phyloP scores from a whole-genome alignment of 257 asterid species.

The Solanum corneliomulleri region DNA sequence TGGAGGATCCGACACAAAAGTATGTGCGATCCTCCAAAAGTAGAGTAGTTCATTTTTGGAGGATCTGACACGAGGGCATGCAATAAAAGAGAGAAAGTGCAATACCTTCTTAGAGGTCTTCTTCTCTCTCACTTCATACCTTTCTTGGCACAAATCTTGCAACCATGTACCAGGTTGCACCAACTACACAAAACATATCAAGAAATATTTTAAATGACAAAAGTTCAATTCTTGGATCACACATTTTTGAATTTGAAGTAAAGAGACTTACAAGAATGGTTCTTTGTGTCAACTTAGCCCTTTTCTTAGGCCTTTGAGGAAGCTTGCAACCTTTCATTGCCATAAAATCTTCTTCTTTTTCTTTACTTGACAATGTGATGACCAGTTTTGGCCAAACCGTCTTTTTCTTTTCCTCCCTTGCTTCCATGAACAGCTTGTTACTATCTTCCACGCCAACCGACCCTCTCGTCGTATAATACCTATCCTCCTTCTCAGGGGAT shows the following conservation, averaged over 20 bases:
- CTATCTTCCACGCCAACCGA: constrained; percentile 61
- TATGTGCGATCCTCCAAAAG: no score
- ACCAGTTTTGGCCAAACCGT: constrained; percentile 25
- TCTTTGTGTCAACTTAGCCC: constrained; percentile 31
- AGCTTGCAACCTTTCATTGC: constrained; percentile 38
- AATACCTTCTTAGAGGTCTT: constrained; percentile 30
- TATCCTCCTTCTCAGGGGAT: constrained; percentile 82
- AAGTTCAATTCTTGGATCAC: background rate
- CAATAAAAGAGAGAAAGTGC: background rate
- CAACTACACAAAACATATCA: constrained; percentile 11
- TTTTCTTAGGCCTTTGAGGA: constrained; percentile 43
- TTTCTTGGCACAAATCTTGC: constrained; percentile 32
- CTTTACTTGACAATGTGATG: constrained; percentile 25
- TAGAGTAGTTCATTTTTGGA: background rate
- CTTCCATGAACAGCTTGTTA: constrained; percentile 31
- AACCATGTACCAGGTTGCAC: constrained; percentile 46
- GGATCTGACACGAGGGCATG: background rate
- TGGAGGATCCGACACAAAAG: no score
- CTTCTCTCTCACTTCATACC: constrained; percentile 51
- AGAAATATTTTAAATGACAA: background rate
- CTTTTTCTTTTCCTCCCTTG: constrained; percentile 26
- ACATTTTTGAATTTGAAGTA: background rate
- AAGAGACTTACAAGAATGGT: constrained; percentile 17
- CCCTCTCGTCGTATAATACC: constrained; percentile 73
- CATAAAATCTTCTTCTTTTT: constrained; percentile 36